These are phyloP conservation scores for Tetrapisispora fleetii DNA, from an alignment of 805 yeast species.

Conservation along the genomic window DNA sequence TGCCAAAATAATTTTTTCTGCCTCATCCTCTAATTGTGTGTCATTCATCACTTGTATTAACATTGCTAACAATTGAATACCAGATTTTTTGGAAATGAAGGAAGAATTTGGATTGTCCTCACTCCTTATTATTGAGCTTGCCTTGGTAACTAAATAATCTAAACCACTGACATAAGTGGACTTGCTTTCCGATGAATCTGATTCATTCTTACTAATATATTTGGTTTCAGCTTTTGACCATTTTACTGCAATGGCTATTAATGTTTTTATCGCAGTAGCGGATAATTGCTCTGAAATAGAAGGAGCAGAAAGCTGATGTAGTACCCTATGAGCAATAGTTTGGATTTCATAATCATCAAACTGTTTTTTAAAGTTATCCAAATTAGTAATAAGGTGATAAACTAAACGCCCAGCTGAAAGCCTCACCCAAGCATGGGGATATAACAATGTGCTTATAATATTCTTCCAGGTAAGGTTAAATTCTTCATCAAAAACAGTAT, in stretches of 20 bases:
- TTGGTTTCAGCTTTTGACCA: conserved; percentile 46
- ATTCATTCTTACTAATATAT: conserved; percentile 27
- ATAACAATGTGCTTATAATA: conserved; percentile 49
- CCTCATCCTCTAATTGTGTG: conserved; percentile 33
- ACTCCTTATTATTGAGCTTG: conserved; percentile 53
- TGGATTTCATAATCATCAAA: conserved; percentile 46
- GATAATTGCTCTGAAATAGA: conserved; percentile 54
- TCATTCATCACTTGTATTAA: conserved; percentile 40
- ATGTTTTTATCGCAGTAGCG: conserved; percentile 52
- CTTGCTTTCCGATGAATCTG: conserved; percentile 9
- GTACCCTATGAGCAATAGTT: conserved; percentile 51
- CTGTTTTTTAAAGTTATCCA: conserved; percentile 23
- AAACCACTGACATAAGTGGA: conserved; percentile 18
- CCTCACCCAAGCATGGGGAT: conserved; percentile 91
- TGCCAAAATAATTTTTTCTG: conserved; percentile 46
- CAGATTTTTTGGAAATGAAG: conserved; percentile 50
- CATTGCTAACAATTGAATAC: conserved; percentile 64
- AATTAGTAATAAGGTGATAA: conserved; percentile 40
- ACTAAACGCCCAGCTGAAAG: conserved; percentile 51
- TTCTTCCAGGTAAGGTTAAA: conserved; percentile 41
- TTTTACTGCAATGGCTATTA: conserved; percentile 46
- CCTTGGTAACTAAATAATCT: conserved; percentile 42
- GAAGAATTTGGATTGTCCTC: conserved; percentile 49
- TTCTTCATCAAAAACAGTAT: conserved; percentile 19
- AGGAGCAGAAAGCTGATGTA: conserved; percentile 81